phyloP scores from a whole-genome alignment of 129 eudicot species.

The Flaveria trinervia region DNA sequence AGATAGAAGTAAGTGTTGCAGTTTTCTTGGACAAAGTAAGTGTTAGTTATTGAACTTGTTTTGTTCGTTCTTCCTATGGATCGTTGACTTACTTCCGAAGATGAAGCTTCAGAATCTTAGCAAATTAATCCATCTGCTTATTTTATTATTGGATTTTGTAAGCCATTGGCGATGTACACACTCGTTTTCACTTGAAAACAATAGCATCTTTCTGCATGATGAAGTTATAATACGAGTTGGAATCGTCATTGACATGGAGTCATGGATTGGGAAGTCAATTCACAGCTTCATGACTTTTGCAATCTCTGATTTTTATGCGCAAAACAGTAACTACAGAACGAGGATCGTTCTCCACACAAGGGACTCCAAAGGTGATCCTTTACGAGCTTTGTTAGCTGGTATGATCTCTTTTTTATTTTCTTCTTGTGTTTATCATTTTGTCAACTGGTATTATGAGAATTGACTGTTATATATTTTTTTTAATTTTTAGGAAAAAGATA shows the following conservation, averaged over 20 bases:
- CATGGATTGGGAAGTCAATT: constrained; percentile 1
- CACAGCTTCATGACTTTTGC: constrained; percentile 11
- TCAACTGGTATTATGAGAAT: no score
- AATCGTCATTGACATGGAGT: constrained; percentile 19
- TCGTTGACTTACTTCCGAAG: neutral
- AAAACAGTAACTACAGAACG: neutral
- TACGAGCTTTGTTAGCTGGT: constrained; percentile 17
- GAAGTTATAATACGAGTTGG: constrained; percentile 19
- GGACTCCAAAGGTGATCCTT: constrained; percentile 22
- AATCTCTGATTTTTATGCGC: constrained; percentile 17
- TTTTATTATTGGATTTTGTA: neutral
- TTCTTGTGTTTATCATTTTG: neutral
- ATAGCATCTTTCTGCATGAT: neutral
- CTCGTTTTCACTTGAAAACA: neutral
- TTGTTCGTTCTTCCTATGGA: neutral
- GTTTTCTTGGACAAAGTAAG: neutral
- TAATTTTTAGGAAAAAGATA: no score
- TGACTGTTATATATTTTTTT: no score
- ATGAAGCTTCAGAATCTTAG: constrained; percentile 6
- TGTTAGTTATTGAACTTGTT: neutral
- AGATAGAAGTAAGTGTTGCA: neutral
- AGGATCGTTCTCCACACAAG: constrained; percentile 11
- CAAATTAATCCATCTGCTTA: neutral
- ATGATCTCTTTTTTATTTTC: neutral
- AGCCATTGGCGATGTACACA: neutral